These are phyloP conservation scores for Ustilago lituana DNA, from an alignment of 1,284 basidiomycete genomes.

Conservation along the genomic window DNA sequence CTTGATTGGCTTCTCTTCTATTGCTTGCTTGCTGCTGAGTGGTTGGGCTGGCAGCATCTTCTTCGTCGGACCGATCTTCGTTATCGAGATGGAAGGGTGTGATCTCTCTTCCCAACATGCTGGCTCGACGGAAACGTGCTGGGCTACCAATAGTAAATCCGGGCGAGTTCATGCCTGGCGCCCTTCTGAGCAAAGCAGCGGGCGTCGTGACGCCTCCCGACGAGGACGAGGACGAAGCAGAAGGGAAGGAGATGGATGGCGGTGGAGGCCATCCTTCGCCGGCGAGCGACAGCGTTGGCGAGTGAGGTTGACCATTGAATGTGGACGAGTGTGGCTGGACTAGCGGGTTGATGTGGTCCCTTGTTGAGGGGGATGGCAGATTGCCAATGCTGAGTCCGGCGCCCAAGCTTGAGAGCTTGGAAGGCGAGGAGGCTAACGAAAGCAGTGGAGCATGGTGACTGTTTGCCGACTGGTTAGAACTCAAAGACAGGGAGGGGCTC, in stretches of 20 bases:
- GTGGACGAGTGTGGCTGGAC: not conserved
- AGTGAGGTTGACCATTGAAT: slow-evolving; percentile 20
- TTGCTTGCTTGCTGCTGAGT: slow-evolving; percentile 9
- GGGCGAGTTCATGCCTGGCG: slow-evolving; percentile 32
- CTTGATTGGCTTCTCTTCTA: slow-evolving; percentile 6
- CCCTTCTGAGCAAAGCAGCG: slow-evolving; percentile 23
- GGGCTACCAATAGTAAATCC: slow-evolving; percentile 30
- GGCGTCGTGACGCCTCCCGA: slow-evolving; percentile 11
- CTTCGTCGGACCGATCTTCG: slow-evolving; percentile 21
- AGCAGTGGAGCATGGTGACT: slow-evolving; percentile 15
- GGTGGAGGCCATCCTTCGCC: slow-evolving; percentile 37
- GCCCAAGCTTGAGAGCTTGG: slow-evolving; percentile 7
- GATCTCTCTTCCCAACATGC: slow-evolving; percentile 56
- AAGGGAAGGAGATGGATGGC: slow-evolving; percentile 7
- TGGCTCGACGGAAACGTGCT: slow-evolving; percentile 45
- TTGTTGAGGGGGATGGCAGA: slow-evolving; percentile 27
- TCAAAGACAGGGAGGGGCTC: slow-evolving; percentile 22
- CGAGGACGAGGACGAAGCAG: slow-evolving; percentile 23
- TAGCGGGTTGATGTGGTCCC: slow-evolving; percentile 23
- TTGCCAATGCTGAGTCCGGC: slow-evolving; percentile 34
- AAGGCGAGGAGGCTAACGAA: slow-evolving; percentile 16
- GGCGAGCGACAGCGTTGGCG: slow-evolving; percentile 22
- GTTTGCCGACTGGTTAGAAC: slow-evolving; percentile 3
- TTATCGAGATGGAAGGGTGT: slow-evolving; percentile 39
- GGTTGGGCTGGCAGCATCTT: not conserved